Percentiles rank a stretch among this genome's conserved stretches.
Conservation (phyloP, 225 moss, liverwort and hornwort genomes). For the Pseudisothecium myosuroides region DNA sequence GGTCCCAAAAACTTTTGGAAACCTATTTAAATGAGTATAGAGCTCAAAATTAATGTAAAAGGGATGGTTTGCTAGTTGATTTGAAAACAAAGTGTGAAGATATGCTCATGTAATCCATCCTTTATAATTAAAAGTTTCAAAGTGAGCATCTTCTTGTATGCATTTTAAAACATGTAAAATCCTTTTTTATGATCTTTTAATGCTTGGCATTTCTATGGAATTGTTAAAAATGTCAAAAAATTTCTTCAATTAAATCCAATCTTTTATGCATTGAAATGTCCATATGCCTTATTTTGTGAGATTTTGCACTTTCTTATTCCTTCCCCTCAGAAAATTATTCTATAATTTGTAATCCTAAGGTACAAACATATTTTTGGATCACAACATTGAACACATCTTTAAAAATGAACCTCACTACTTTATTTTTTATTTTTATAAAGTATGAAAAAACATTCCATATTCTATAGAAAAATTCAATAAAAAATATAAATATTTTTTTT, state of each 20-base stretch:
- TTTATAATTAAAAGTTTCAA: background rate
- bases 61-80: background rate
- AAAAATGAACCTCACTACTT: background rate
- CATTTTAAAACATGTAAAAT: background rate
- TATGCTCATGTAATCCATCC: too few species aligned
- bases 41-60: background rate
- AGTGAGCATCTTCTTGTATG: background rate
- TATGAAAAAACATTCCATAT: background rate
- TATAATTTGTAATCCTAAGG: background rate
- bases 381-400: fast-evolving
- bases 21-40: background rate
- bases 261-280: background rate
- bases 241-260: background rate
- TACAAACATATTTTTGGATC: background rate
- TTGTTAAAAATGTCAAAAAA: background rate
- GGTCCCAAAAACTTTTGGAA: background rate
- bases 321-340: fast-evolving
- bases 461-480: background rate
- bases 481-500: background rate
- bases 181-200: background rate
- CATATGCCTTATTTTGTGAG: background rate
- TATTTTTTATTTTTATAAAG: background rate
- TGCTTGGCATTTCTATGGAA: fast-evolving
- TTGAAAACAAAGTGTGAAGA: background rate
- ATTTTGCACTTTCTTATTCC: background rate